phyloP scores from a whole-genome alignment of 2,329 filamentous ascomycete species.

The Alternaria sp. region DNA sequence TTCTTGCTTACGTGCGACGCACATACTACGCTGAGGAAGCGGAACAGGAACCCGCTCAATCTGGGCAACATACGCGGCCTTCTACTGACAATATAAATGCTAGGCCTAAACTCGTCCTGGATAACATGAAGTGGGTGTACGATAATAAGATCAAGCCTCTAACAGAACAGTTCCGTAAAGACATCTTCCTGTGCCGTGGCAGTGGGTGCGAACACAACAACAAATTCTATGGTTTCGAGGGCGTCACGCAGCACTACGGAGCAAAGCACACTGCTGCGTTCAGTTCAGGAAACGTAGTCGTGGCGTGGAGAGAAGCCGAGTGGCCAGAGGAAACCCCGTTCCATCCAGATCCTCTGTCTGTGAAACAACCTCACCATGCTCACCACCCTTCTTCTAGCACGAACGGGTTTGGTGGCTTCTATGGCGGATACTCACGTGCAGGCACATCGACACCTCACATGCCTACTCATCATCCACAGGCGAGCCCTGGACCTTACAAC shows the following conservation, averaged over 20 bases:
- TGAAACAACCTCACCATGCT: constrained; percentile 49
- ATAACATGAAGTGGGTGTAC: constrained; percentile 89
- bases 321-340: constrained; percentile 83
- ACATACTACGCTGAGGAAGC: constrained; percentile 71
- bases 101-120: constrained; percentile 73
- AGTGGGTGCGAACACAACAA: constrained; percentile 68
- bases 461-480: constrained; percentile 46
- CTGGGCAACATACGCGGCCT: constrained; percentile 6
- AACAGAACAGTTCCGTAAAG: constrained; percentile 72
- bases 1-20: constrained; percentile 72
- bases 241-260: constrained; percentile 82
- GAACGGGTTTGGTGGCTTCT: constrained; percentile 41
- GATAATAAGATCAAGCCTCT: constrained; percentile 77
- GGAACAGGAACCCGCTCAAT: constrained; percentile 59
- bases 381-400: constrained; percentile 39
- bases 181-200: constrained; percentile 77
- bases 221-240: constrained; percentile 79
- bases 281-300: constrained; percentile 75
- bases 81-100: constrained; percentile 51
- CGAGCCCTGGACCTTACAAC: constrained; percentile 49
- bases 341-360: constrained; percentile 65
- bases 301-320: constrained; percentile 78
- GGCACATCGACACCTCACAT: constrained; percentile 50
- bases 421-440: constrained; percentile 50
- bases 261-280: constrained; percentile 79